Evolutionary conservation across 2,329 filamentous ascomycete species (phyloP).

Genomic region (Canariomyces notabilis): DNA sequence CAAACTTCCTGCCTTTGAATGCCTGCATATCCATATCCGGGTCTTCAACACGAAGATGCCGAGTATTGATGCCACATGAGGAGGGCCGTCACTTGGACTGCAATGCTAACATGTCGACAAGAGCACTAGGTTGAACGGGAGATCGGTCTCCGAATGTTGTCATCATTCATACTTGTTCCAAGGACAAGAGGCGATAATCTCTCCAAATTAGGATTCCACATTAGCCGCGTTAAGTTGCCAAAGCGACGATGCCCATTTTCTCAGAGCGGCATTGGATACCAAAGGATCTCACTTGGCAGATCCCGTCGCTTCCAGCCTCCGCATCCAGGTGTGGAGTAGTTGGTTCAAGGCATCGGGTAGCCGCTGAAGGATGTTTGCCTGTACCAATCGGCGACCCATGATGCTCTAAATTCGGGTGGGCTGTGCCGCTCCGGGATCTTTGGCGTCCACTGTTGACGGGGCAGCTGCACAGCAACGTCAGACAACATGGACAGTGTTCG

Average conservation of each 20-base stretch:
- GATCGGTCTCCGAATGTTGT: constrained; percentile 4
- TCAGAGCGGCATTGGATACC: neutral
- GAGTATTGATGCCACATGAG: too few species aligned
- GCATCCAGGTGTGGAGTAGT: too few species aligned
- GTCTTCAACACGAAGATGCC: too few species aligned
- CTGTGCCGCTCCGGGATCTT: constrained; percentile 12
- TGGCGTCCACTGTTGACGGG: neutral
- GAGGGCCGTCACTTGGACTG: too few species aligned
- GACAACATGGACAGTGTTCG: too few species aligned
- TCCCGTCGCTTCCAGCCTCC: neutral
- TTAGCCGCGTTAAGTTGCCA: neutral
- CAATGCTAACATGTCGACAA: too few species aligned
- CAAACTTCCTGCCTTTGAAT: too few species aligned
- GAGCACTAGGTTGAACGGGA: too few species aligned
- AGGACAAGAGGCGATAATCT: constrained; percentile 1
- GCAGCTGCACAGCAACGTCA: too few species aligned
- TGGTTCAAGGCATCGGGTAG: constrained; percentile 3
- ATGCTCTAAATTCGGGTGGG: constrained; percentile 9
- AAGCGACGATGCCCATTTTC: neutral
- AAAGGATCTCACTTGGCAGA: neutral
- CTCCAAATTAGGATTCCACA: constrained; percentile 1
- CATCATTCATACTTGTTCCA: neutral
- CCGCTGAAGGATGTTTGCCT: constrained; percentile 11
- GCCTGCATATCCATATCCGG: too few species aligned
- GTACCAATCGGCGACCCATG: neutral